phyloP scores from a whole-genome alignment of 345 rosid species.

The Diplotaxis tenuifolia region DNA sequence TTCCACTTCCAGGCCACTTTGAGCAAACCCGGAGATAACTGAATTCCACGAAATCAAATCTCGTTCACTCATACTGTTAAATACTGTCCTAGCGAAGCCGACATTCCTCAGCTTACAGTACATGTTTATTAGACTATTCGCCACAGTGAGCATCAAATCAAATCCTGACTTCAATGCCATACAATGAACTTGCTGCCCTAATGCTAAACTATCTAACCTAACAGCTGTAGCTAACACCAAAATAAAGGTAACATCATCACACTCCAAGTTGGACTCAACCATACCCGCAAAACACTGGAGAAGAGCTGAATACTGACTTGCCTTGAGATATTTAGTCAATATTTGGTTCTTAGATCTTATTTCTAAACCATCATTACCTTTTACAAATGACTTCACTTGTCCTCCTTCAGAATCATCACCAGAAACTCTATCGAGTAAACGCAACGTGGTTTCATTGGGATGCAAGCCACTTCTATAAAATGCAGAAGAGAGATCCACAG shows the following conservation, averaged over 20 bases:
- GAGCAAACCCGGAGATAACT: constrained; percentile 45
- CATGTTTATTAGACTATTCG: constrained; percentile 54
- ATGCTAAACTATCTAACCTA: constrained; percentile 31
- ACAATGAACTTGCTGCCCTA: constrained; percentile 52
- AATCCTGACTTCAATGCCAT: constrained; percentile 48
- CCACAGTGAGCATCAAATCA: constrained; percentile 43
- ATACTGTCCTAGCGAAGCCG: constrained; percentile 36
- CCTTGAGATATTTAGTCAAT: constrained; percentile 38
- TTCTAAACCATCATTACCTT: constrained; percentile 22
- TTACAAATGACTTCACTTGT: constrained; percentile 20
- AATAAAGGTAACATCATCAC: constrained; percentile 49
- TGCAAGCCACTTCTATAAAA: constrained; percentile 44
- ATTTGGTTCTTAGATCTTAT: constrained; percentile 43
- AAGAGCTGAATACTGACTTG: constrained; percentile 35
- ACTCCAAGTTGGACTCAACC: constrained; percentile 43
- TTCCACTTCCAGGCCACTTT: constrained; percentile 43
- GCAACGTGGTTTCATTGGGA: constrained; percentile 43
- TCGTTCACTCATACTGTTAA: constrained; percentile 43
- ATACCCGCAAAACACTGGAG: constrained; percentile 46
- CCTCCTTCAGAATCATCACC: constrained; percentile 34
- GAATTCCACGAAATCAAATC: constrained; percentile 72
- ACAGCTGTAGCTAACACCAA: constrained; percentile 48
- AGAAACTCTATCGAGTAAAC: constrained; percentile 35
- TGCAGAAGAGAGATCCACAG: constrained; percentile 33
- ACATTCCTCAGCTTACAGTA: constrained; percentile 48